Base-by-base conservation (phyloP, 495 filamentous ascomycete genomes). In the Cenococcum geophilum region DNA sequence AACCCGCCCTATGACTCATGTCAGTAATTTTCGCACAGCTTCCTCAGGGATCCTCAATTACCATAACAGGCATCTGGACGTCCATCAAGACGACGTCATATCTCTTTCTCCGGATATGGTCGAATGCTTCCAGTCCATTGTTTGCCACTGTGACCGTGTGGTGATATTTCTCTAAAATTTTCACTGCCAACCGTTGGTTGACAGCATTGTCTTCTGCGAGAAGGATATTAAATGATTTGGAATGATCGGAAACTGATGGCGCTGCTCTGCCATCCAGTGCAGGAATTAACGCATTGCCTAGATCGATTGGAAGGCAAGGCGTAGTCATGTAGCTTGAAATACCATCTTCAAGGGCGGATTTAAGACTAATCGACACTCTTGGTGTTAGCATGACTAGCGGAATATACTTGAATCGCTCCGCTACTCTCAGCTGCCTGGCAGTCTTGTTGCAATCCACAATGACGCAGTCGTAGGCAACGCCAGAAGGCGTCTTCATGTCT, bases 271-370 rank as follows among this genome's bases (percentile, higher is more conserved):
- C 93, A 76, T 99, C 93, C 51, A 99, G 76, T 5, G 93, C 93
- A n/a, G 93, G 93, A 43, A 99, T 87, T 86, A 99, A 93, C 62
- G 92, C 91, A 70, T 99, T 99, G 43, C 92, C 95, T 57, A 99
- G 81, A 74, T 99, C 93, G 54, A 97, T 96, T 3, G 91, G 83
- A 63, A 92, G 80, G 74, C 93, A 99, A 36, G 93, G 93, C 14
- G 91, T 97, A 14, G 93, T 99, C 93, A 99, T 97, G 74, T 97
- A 97, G 49, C 90, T 95, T 22, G 91, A 93, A 67, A 99, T 97
- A 63, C 93, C 93, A 47, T 97, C 82, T 74, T 99, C 95, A 52
- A 99, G 79, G 47, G 93, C 92, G 20, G 91, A 91, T 76, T 96
- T 97, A 69, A 99, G 79, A 72, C 86, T 95, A 53, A 99, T 89